Conservation (phyloP, 352 stramenopile species). For the Pythium rishiriense region DNA sequence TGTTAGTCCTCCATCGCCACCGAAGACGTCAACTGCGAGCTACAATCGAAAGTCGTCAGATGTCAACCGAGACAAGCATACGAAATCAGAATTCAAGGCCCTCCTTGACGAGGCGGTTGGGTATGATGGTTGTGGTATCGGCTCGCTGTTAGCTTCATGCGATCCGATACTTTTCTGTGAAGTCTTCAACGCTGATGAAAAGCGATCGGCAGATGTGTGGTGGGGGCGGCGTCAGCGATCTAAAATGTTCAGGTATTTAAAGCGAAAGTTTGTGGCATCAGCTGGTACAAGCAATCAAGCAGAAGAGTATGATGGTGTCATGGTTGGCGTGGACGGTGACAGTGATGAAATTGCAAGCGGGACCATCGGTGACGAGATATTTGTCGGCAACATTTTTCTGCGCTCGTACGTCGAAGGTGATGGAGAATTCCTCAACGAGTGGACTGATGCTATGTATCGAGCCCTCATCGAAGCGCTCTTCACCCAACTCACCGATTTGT, state of each 20-base stretch:
- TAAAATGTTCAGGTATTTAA: conserved; percentile 61
- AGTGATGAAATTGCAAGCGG: conserved; percentile 20
- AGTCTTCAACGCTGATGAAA: conserved; percentile 73
- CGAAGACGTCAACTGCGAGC: conserved; percentile 4
- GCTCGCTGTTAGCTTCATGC: conserved; percentile 45
- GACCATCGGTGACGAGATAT: conserved; percentile 59
- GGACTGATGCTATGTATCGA: conserved; percentile 71
- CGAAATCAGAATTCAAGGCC: conserved; percentile 50
- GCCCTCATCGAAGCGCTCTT: conserved; percentile 72
- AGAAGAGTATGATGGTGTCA: conserved; percentile 29
- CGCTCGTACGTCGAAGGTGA: conserved; percentile 80
- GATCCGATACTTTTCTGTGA: conserved; percentile 53
- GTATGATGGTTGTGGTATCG: conserved; percentile 73
- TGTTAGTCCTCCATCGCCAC: background rate
- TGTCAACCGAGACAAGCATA: conserved; percentile 18
- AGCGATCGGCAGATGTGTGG: conserved; percentile 71
- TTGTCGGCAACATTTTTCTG: conserved; percentile 82
- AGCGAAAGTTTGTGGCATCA: conserved; percentile 60
- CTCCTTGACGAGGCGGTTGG: conserved; percentile 71
- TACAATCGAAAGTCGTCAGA: conserved; percentile 7
- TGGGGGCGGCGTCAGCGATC: conserved; percentile 64
- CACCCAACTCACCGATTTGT: conserved; percentile 44
- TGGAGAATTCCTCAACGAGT: conserved; percentile 74
- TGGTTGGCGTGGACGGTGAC: conserved; percentile 12
- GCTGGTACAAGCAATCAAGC: conserved; percentile 32